Base-by-base conservation (phyloP, 75 land plant genomes). In the Pinus tabuliformis region DNA sequence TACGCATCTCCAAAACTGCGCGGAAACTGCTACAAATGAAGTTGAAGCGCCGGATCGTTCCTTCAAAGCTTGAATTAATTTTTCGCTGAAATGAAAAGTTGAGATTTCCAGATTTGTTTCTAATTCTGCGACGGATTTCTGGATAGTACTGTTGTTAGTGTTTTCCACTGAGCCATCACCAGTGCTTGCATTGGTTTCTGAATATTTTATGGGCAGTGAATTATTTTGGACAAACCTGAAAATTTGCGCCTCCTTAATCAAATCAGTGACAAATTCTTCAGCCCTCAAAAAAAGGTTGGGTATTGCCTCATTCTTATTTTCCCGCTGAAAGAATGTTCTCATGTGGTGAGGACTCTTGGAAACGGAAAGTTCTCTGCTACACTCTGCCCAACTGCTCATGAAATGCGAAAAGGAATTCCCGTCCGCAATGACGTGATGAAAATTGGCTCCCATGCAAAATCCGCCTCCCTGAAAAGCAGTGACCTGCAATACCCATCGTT, bases 351-450 rank as follows among this genome's bases (percentile, higher is more conserved):
- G 59, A 57, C 5, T 20, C 33, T 52, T 21, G 21, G 59, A 83
- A 3, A 73, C 26, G 2, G 75, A 65, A 18, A 39, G 62, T 36
- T 79, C 79, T 5, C 75, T 68, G 62, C 59, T 65, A 26, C 81
- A 24, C 20, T 80, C 79, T 4, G 85, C 83, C 93, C 93, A 91
- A 2, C 87, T 66, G 20, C 80, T 82, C 86, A 89, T 75, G 86
- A 91, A 89, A 26, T 84, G 78, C 78, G 59, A 78, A 57, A 62
- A 73, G 28, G 85, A 86, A 39, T 81, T 73, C 18, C 89, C 91
- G 57, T 91, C 93, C 16, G 76, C 82, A 4, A 75, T 84, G 3
- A 75, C 71, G 63, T 88, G 86, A 65, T 79, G 81, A 13, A 66
- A 30, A 15, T 82, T 45, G 13, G 72, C 42, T 13, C 82, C 92